phyloP scores from a whole-genome alignment of 352 stramenopile species.

The Pythium phragmitis region DNA sequence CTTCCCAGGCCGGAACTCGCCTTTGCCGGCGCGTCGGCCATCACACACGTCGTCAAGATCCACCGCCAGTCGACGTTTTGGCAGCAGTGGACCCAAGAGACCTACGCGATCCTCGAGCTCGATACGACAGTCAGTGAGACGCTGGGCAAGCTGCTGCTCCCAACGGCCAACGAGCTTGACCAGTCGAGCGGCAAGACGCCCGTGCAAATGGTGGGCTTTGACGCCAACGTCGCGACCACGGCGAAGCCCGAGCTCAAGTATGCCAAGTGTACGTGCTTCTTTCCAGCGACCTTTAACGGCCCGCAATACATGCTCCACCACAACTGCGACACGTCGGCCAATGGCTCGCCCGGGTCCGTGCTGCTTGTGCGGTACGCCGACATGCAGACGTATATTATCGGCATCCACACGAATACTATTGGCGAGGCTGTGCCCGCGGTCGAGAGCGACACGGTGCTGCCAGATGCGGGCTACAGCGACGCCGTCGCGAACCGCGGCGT shows the following conservation, averaged over 20 bases:
- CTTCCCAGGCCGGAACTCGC: constrained; percentile 32
- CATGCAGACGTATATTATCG: constrained; percentile 60
- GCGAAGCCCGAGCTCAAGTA: constrained; percentile 32
- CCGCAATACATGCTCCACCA: constrained; percentile 54
- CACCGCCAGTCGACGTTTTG: constrained; percentile 70
- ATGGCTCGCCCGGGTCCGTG: constrained; percentile 48
- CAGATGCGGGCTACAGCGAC: constrained; percentile 28
- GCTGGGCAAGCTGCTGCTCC: constrained; percentile 37
- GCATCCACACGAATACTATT: constrained; percentile 52
- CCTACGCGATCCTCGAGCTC: constrained; percentile 67
- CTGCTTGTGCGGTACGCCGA: constrained; percentile 58
- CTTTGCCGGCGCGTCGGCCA: constrained; percentile 4
- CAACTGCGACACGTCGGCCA: constrained; percentile 53
- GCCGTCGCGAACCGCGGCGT: constrained; percentile 49
- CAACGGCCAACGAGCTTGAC: constrained; percentile 33
- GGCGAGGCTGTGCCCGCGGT: constrained; percentile 15
- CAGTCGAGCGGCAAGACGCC: constrained; percentile 30
- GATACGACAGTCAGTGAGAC: constrained; percentile 38
- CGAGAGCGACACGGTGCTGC: constrained; percentile 15
- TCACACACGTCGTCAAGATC: constrained; percentile 35
- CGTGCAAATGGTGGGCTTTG: constrained; percentile 58
- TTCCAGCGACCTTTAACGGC: constrained; percentile 39
- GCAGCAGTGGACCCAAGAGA: constrained; percentile 55
- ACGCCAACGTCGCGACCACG: constrained; percentile 18
- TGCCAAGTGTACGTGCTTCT: constrained; percentile 48